A percentile compares a stretch with the other conserved stretches of the same genome.
Evolutionary conservation across 331 rosid species (phyloP).

Genomic region (Arachis monticola): DNA sequence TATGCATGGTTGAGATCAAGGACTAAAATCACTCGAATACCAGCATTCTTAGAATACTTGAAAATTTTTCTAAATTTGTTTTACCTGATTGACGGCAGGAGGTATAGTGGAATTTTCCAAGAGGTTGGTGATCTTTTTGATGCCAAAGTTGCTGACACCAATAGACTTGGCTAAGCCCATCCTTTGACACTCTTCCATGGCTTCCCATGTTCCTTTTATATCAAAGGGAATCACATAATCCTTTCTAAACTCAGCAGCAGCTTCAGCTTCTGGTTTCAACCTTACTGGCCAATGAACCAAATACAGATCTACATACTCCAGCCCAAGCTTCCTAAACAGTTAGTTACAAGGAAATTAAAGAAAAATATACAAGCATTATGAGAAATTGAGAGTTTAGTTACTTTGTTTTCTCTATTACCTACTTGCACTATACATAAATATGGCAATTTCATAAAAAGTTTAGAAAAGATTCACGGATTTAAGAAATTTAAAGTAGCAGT

Average conservation of each 20-base stretch:
- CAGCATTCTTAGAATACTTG: too few relatives aligned
- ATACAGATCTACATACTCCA: conserved; percentile 52
- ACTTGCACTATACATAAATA: too few relatives aligned
- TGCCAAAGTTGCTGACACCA: conserved; percentile 50
- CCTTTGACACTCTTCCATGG: conserved; percentile 43
- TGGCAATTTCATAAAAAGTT: too few relatives aligned
- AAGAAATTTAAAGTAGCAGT: too few relatives aligned
- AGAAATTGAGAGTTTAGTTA: too few relatives aligned
- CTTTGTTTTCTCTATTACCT: too few relatives aligned
- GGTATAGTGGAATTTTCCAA: conserved; percentile 40
- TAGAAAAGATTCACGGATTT: too few relatives aligned
- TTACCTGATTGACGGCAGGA: conserved; percentile 43
- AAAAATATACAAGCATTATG: background rate
- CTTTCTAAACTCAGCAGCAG: background rate
- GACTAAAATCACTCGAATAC: too few relatives aligned
- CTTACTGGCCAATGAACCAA: conserved; percentile 51
- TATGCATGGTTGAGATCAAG: too few relatives aligned
- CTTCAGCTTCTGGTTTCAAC: conserved; percentile 27
- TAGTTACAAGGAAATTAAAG: background rate
- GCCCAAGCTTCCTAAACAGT: conserved; percentile 43
- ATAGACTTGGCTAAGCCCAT: conserved; percentile 49
- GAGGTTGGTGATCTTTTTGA: conserved; percentile 37
- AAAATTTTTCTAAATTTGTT: too few relatives aligned
- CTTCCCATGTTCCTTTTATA: conserved; percentile 44
- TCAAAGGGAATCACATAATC: conserved; percentile 46